These are phyloP conservation scores for Coemansia umbellata DNA, from an alignment of 192 early-diverging fungal species.

Conservation along the genomic window DNA sequence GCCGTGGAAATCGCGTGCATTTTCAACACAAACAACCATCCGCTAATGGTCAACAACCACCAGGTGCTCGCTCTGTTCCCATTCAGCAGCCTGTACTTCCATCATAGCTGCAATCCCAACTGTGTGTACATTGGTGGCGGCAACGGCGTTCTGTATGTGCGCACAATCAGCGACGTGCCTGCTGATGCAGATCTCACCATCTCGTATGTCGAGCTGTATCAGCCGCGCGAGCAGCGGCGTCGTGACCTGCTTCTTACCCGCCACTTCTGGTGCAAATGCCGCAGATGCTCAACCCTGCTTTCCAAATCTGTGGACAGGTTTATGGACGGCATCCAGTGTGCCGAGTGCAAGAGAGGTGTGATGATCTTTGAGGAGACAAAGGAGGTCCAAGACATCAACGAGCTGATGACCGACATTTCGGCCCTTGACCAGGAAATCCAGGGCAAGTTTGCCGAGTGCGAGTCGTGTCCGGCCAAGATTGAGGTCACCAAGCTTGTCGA, in stretches of 20 bases:
- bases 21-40: constrained; percentile 65
- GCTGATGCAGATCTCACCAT: constrained; percentile 61
- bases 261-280: constrained; percentile 77
- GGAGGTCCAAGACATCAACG: constrained; percentile 59
- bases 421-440: constrained; percentile 54
- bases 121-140: constrained; percentile 58
- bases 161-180: constrained; percentile 55
- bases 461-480: constrained; percentile 45
- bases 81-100: constrained; percentile 65
- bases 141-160: constrained; percentile 57
- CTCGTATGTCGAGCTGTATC: constrained; percentile 68
- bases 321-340: constrained; percentile 65
- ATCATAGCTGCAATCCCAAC: constrained; percentile 75
- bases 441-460: constrained; percentile 56
- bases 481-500: constrained; percentile 49
- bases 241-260: constrained; percentile 62
- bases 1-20: constrained; percentile 55
- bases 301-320: constrained; percentile 66
- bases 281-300: constrained; percentile 59
- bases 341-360: constrained; percentile 51
- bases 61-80: constrained; percentile 68
- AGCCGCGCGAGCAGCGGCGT: constrained; percentile 66
- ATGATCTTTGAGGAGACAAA: constrained; percentile 59
- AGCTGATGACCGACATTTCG: constrained; percentile 52
- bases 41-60: constrained; percentile 54